Evolutionary conservation across 768 basidiomycete species (phyloP).

Genomic region (Pisolithus marmoratus): DNA sequence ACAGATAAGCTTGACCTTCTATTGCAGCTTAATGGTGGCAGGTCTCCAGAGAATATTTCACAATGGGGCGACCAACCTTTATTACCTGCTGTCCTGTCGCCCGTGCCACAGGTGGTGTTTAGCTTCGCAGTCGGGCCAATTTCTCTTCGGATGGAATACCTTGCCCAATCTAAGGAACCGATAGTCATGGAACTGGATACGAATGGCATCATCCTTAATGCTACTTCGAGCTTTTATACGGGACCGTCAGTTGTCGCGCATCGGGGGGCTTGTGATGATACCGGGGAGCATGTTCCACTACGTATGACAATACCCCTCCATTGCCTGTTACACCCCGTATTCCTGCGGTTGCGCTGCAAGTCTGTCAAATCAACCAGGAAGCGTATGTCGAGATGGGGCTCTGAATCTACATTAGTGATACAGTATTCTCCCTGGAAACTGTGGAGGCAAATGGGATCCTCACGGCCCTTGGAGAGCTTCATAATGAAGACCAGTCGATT

Average conservation of each 20-base stretch:
- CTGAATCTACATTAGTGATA: conserved; percentile 40
- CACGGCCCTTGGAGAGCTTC: conserved; percentile 44
- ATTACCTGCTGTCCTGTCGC: conserved; percentile 28
- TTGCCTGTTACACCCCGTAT: conserved; percentile 44
- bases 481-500: conserved; percentile 36
- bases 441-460: conserved; percentile 44
- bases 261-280: conserved; percentile 6
- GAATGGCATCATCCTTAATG: conserved; percentile 42
- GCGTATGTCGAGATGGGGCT: conserved; percentile 25
- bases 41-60: conserved; percentile 12
- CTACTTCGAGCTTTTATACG: conserved; percentile 38
- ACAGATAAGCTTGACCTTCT: conserved; percentile 52
- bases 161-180: conserved; percentile 33
- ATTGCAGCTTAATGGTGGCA: conserved; percentile 27
- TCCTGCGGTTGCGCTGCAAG: conserved; percentile 45
- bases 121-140: conserved; percentile 47
- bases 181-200: conserved; percentile 53
- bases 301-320: conserved; percentile 39
- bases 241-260: conserved; percentile 13
- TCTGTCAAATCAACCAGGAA: conserved; percentile 18
- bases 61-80: conserved; percentile 6
- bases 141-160: conserved; percentile 45
- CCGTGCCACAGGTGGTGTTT: conserved; percentile 46
- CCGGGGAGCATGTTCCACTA: conserved; percentile 38
- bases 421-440: conserved; percentile 53